Conservation (phyloP, 345 rosid species). For the Camelina neglecta region DNA sequence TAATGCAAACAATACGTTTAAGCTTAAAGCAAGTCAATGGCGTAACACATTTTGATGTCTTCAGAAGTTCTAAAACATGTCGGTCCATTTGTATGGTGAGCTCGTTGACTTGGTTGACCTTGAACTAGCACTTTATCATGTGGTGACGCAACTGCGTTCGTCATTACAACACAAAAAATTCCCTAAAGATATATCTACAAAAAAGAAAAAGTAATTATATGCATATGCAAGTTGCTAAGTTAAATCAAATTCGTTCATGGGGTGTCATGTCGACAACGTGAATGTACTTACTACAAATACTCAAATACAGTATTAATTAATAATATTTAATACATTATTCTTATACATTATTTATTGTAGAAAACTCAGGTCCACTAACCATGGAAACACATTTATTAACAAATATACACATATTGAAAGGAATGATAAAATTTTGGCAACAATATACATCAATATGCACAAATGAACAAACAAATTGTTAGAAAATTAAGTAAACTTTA, state of each 20-base stretch:
- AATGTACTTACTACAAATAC: conserved; percentile 16
- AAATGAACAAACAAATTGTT: background rate
- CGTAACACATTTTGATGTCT: conserved; percentile 8
- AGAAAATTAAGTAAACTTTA: background rate
- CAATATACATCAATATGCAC: background rate
- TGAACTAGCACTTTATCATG: conserved; percentile 14
- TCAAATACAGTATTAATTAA: background rate
- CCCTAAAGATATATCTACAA: conserved; percentile 8
- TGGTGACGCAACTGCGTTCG: conserved; percentile 40
- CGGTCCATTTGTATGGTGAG: conserved; percentile 16
- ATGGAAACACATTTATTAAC: background rate
- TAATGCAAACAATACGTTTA: background rate
- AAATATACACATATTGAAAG: no score
- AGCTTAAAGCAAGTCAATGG: conserved; percentile 3
- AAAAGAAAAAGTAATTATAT: background rate
- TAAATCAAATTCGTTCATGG: conserved; percentile 22
- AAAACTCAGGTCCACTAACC: background rate
- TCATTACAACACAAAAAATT: conserved; percentile 28
- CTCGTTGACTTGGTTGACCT: conserved; percentile 38
- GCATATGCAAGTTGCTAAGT: conserved; percentile 18
- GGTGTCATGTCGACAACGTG: conserved; percentile 30
- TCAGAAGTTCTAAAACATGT: conserved; percentile 19
- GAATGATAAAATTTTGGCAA: no score
- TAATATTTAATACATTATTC: background rate
- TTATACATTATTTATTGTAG: no score